A percentile compares a stretch with the other conserved stretches of the same genome.
These are phyloP conservation scores for Colletotrichum tamarilloi DNA, from an alignment of 2,329 filamentous ascomycete genomes.

Conservation along the genomic window DNA sequence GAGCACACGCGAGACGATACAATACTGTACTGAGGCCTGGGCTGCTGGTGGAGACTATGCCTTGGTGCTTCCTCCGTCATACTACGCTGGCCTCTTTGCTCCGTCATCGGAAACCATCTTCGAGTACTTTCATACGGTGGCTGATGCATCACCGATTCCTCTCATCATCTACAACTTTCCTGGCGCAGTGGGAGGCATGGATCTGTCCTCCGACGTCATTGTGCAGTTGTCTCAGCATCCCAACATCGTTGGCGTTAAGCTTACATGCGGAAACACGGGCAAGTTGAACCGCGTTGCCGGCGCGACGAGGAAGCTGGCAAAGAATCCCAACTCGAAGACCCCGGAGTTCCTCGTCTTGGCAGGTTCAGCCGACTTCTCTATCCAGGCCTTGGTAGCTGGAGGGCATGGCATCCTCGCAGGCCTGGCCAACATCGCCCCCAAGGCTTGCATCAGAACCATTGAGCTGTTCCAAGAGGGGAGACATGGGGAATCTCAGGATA, in stretches of 20 bases:
- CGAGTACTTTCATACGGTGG: conserved; percentile 74
- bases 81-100: conserved; percentile 77
- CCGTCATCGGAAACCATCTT: conserved; percentile 70
- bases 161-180: conserved; percentile 79
- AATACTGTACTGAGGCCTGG: conserved; percentile 75
- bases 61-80: conserved; percentile 80
- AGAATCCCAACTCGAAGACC: conserved; percentile 44
- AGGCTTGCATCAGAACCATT: conserved; percentile 70
- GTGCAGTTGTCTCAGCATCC: conserved; percentile 68
- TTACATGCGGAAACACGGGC: conserved; percentile 77
- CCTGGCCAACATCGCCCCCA: conserved; percentile 77
- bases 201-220: conserved; percentile 72
- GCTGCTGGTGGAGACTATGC: conserved; percentile 79
- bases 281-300: conserved; percentile 74
- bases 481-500: conserved; percentile 64
- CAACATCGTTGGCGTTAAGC: conserved; percentile 76
- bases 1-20: conserved; percentile 78
- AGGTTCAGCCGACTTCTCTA: conserved; percentile 78
- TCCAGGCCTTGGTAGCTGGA: conserved; percentile 75
- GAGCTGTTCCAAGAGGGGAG: conserved; percentile 70
- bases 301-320: conserved; percentile 59
- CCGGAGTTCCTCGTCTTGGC: conserved; percentile 76
- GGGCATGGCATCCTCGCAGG: conserved; percentile 79
- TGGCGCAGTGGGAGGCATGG: conserved; percentile 71
- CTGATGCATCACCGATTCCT: conserved; percentile 71